These are phyloP conservation scores for Ascochyta lentis DNA, from an alignment of 2,329 filamentous ascomycete genomes.

Conservation along the genomic window DNA sequence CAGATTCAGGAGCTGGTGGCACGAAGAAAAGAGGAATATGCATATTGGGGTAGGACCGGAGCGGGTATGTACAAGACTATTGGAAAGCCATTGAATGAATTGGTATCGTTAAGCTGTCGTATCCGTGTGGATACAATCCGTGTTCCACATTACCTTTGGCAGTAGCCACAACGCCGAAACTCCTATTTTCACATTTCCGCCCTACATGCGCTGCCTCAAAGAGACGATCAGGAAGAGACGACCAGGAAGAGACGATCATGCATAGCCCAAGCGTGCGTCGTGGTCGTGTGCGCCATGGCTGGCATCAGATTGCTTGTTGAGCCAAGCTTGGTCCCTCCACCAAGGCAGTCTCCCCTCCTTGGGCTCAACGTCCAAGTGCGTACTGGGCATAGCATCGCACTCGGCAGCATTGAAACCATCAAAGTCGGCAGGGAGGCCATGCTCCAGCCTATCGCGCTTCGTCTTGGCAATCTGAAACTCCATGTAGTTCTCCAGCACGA, in stretches of 20 bases:
- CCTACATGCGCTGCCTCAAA: too few species aligned
- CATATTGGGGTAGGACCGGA: not conserved
- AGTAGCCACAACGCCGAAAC: not conserved
- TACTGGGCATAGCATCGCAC: constrained; percentile 45
- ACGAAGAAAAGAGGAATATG: not conserved
- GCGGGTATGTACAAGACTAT: constrained; percentile 9
- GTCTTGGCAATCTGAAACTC: constrained; percentile 67
- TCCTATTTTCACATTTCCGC: not conserved
- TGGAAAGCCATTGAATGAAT: constrained; percentile 15
- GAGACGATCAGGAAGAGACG: too few species aligned
- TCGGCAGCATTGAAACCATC: constrained; percentile 45
- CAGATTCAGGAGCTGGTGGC: not conserved
- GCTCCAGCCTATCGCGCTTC: constrained; percentile 42
- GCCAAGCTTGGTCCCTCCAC: constrained; percentile 42
- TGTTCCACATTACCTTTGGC: not conserved
- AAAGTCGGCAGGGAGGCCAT: constrained; percentile 40
- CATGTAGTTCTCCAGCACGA: constrained; percentile 76
- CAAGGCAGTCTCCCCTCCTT: constrained; percentile 38
- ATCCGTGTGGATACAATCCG: not conserved
- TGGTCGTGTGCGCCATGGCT: not conserved
- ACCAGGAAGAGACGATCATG: too few species aligned
- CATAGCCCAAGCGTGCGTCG: not conserved
- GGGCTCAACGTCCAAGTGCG: constrained; percentile 35
- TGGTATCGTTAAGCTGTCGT: constrained; percentile 25
- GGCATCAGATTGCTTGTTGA: constrained; percentile 8